Conservation (phyloP, 2,329 filamentous ascomycete genomes). For the Fusarium multiceps region DNA sequence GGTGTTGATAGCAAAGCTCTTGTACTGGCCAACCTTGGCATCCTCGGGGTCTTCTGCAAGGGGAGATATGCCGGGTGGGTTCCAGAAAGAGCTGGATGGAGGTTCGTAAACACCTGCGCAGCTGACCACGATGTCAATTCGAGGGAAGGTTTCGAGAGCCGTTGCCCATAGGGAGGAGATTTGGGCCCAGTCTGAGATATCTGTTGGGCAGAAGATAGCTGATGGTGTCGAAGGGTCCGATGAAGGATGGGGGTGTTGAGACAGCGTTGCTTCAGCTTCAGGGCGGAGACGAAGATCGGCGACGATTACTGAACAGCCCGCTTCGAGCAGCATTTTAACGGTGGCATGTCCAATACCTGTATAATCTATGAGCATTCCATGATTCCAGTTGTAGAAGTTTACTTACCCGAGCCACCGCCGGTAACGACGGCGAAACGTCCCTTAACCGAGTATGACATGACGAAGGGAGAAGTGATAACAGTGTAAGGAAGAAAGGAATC, state of each 20-base stretch:
- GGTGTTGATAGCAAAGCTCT: conserved; percentile 44
- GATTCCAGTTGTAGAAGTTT: neutral
- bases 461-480: neutral
- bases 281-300: conserved; percentile 18
- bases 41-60: conserved; percentile 37
- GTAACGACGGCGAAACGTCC: conserved; percentile 26
- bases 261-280: conserved; percentile 17
- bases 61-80: conserved; percentile 39
- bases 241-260: neutral
- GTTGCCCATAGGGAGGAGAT: conserved; percentile 43
- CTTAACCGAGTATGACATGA: conserved; percentile 21
- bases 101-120: conserved; percentile 65
- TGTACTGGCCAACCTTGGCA: conserved; percentile 36
- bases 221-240: neutral
- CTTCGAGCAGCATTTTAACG: neutral
- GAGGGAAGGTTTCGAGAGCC: conserved; percentile 60
- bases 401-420: conserved; percentile 30
- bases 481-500: neutral
- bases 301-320: conserved; percentile 9
- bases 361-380: neutral
- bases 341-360: conserved; percentile 23
- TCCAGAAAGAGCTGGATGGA: conserved; percentile 45
- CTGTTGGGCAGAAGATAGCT: conserved; percentile 42
- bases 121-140: conserved; percentile 70
- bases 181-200: conserved; percentile 44